phyloP scores from a whole-genome alignment of 345 rosid species.

The Odontarrhena argentea region DNA sequence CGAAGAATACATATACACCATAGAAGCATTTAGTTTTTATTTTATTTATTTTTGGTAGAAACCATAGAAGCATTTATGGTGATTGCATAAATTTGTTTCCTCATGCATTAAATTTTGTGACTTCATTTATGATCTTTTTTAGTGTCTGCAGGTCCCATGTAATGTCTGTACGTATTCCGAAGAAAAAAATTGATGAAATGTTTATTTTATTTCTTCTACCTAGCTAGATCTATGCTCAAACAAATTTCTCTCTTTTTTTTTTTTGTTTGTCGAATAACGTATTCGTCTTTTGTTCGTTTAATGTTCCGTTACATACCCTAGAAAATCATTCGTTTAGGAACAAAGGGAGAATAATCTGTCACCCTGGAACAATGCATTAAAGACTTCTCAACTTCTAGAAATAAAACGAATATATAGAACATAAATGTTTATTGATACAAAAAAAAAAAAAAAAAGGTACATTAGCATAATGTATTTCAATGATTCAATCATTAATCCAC shows the following conservation, averaged over 20 bases:
- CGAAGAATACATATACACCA: not conserved
- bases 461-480: slow-evolving; percentile 23
- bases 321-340: too few species aligned
- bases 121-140: slow-evolving; percentile 23
- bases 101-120: not conserved
- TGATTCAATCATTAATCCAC: slow-evolving; percentile 29
- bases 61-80: slow-evolving; percentile 15
- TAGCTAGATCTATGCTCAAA: not conserved
- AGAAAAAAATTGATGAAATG: slow-evolving; percentile 12
- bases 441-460: slow-evolving; percentile 2
- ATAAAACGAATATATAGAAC: not conserved
- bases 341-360: too few species aligned
- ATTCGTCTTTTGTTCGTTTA: not conserved
- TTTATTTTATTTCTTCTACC: slow-evolving; percentile 4
- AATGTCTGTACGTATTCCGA: slow-evolving; percentile 1
- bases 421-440: slow-evolving; percentile 9
- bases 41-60: too few species aligned
- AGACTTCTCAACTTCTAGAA: slow-evolving; percentile 1
- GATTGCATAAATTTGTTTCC: slow-evolving; percentile 22
- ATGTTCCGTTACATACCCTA: not conserved
- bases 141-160: slow-evolving; percentile 31
- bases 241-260: not conserved
- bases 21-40: too few species aligned
- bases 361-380: not conserved
- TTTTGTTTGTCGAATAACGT: not conserved